These are phyloP conservation scores for Fusarium sp. DNA, from an alignment of 2,329 filamentous ascomycete genomes.

Conservation along the genomic window DNA sequence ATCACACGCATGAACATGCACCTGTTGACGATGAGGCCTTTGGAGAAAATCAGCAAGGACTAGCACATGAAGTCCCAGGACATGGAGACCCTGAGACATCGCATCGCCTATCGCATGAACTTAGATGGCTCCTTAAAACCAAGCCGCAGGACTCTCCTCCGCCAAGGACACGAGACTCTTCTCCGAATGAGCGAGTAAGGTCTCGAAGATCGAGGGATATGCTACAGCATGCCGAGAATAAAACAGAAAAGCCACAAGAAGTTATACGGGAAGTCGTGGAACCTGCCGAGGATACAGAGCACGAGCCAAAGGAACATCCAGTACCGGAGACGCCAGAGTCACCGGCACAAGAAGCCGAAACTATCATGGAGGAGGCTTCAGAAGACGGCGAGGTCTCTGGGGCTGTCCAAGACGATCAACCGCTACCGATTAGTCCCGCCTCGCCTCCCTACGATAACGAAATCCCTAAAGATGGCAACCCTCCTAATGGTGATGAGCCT, in stretches of 20 bases:
- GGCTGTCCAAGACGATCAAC: neutral
- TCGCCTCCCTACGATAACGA: neutral
- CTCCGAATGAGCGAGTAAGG: neutral
- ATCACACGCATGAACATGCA: neutral
- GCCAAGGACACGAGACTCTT: neutral
- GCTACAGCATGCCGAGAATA: neutral
- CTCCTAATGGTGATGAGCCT: neutral
- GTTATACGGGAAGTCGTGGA: neutral
- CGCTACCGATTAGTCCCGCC: neutral
- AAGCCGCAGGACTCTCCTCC: slow-evolving; percentile 3
- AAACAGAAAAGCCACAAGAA: neutral
- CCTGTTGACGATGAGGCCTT: neutral
- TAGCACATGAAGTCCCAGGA: neutral
- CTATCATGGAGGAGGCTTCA: neutral
- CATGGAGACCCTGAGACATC: neutral
- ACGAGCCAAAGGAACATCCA: neutral
- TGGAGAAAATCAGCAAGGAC: neutral
- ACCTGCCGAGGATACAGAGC: neutral
- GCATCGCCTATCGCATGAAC: slow-evolving; percentile 10
- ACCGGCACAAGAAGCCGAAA: neutral
- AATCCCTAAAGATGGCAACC: neutral
- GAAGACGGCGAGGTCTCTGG: neutral
- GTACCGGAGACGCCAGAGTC: neutral
- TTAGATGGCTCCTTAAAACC: slow-evolving; percentile 37
- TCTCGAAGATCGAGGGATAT: slow-evolving; percentile 4